Evolutionary conservation across 768 basidiomycete genomes (phyloP), one percentile per base, ranked within the genome.

Genomic region (Mycena filopes): DNA sequence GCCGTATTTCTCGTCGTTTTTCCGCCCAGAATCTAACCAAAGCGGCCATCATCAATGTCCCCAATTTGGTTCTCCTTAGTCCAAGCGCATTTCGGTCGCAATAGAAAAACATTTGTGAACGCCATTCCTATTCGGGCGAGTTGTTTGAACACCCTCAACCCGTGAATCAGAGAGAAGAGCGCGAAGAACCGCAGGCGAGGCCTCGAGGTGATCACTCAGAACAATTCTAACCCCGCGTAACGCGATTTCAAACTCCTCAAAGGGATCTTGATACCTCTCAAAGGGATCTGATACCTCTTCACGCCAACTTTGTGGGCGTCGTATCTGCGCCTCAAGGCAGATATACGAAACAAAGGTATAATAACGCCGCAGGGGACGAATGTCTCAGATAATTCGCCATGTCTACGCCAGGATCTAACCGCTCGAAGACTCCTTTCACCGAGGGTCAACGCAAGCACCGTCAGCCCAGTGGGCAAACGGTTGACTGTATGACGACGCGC

Each of bases 241-340:
- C 23, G 23, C 21, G 29, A 64, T 46, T 68, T 68, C 67, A 55
- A 68, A 68, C 67, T 68, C 67, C 67, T 68, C 67, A 68, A 68
- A 64, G 67, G 67, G 57, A 68, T 68, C 67, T 55, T 57, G 67
- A 68, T 68, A 64, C 53, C 48, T 68, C 54, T 64, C 53, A 68
- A 68, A 68, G 67, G 67, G 67, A 68, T 68, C 67, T 28, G 65
- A 67, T 67, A 67, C 55, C 50, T 56, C 42, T 58, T 46, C 38
- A 63, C 60, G 58, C 18, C 41, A 28, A 28, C 48, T n/a, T 55
- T 60, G 47, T 63, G 47, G 57, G 58, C 49, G 49, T 41, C 20
- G 10, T 33, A 48, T 20, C 56, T 43, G 23, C 31, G 49, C 66
- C 61, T 58, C 66, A 55, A 57, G 49, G 60, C 66, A 63, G 42